Percentiles rank a stretch among this genome's conserved stretches.
These are phyloP conservation scores for Schizosaccharomyces japonicus DNA, from an alignment of 805 yeast species.

Conservation along the genomic window DNA sequence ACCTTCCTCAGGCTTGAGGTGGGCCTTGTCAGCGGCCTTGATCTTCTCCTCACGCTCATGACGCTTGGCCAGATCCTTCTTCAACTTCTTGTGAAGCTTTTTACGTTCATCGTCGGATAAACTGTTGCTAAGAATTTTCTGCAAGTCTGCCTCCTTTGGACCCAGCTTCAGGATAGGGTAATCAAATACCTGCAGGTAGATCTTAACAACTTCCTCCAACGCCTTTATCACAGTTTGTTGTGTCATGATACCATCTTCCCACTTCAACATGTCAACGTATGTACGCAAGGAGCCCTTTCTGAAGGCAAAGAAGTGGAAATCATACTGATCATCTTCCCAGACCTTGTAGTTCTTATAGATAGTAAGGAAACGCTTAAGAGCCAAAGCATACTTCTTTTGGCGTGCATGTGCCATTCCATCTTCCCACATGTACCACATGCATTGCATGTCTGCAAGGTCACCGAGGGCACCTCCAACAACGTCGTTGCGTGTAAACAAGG, in stretches of 20 bases:
- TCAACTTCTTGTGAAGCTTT: constrained; percentile 18
- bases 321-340: constrained; percentile 65
- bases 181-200: constrained; percentile 25
- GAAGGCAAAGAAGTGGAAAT: constrained; percentile 80
- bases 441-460: constrained; percentile 74
- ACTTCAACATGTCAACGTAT: constrained; percentile 46
- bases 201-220: constrained; percentile 33
- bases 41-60: constrained; percentile 11
- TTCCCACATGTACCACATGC: constrained; percentile 68
- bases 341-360: constrained; percentile 43
- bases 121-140: constrained; percentile 11
- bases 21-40: constrained; percentile 21
- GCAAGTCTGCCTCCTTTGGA: constrained; percentile 6
- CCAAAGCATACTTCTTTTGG: constrained; percentile 38
- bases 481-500: constrained; percentile 69
- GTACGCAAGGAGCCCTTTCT: constrained; percentile 77
- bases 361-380: constrained; percentile 54
- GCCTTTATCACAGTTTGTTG: constrained; percentile 46
- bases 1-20: constrained; percentile 8
- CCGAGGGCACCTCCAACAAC: constrained; percentile 59
- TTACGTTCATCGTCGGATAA: constrained; percentile 15
- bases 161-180: constrained; percentile 7
- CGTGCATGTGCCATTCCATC: constrained; percentile 65
- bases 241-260: constrained; percentile 58
- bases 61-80: constrained; percentile 18